Evolutionary conservation across 371 early-diverging fungal genomes (phyloP), one percentile per base, ranked within the genome.

Genomic region (Apophysomyces variabilis): DNA sequence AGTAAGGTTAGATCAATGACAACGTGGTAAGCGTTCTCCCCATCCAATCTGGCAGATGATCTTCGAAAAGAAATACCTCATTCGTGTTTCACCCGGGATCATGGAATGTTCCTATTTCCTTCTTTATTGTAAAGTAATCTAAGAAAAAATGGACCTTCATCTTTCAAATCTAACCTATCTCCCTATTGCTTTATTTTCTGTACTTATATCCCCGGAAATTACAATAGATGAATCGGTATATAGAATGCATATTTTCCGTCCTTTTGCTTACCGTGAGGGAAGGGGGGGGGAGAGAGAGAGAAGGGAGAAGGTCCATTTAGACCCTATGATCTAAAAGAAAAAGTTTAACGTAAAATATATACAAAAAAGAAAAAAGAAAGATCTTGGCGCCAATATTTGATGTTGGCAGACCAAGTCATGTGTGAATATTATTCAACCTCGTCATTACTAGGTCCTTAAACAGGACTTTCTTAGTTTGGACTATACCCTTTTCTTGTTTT

Each of bases 31-130:
- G 32, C 32, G 32, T 26, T 50, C 16, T 26, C 54, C 21, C 54
- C 21, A 1, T 50, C 54, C 21, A 50, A 50, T 50, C 21, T 50
- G 54, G 32, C 54, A 50, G 54, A 50, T 50, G 54, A 50, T 50
- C 54, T 50, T 50, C 54, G 54, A 50, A 50, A 50, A 50, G 54
- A 50, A 50, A 50, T 50, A 50, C 54, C 54, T 50, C 54, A 50
- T 50, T 50, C 35, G 16, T 50, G 54, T 50, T 50, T 50, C 54
- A 50, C 54, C 54, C 54, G 21, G 21, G 21, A 50, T 21, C 54
- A 50, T 50, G 21, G 54, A 50, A 50, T 50, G 21, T 50, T 50
- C 54, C 32, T 26, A 3, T 26, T 26, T 26, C 32, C 54, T 21
- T 50, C 11, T 21, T 50, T 21, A 21, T 50, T 50, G 54, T 18